Conservation (phyloP, 179 eudicot species). For the Heliamphora ciliata region DNA sequence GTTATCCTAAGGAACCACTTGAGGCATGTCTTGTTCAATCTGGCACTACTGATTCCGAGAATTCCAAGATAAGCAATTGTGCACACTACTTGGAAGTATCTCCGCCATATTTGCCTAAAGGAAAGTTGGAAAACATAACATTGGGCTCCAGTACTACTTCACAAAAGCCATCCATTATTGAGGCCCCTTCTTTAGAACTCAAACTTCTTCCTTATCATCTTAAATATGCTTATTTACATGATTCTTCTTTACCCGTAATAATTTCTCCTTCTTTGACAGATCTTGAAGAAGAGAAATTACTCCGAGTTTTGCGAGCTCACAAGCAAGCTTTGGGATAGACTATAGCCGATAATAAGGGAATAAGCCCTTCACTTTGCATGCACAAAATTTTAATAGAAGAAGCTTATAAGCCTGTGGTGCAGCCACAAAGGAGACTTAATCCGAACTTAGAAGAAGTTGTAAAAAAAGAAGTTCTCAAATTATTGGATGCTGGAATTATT, state of each 20-base stretch:
- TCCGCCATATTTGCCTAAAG: not conserved
- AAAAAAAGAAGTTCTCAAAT: conserved; percentile 1
- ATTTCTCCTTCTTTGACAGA: not conserved
- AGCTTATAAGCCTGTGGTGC: not conserved
- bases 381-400: conserved; percentile 3
- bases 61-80: too few relatives aligned
- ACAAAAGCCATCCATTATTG: not conserved
- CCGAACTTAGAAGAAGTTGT: conserved; percentile 14
- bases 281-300: not conserved
- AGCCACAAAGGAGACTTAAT: not conserved
- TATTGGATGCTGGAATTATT: not conserved
- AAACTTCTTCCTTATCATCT: not conserved
- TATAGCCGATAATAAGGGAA: not conserved
- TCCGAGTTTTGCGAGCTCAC: not conserved
- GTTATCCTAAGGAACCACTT: not conserved
- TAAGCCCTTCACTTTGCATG: conserved; percentile 5
- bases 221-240: not conserved
- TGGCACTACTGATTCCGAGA: too few relatives aligned
- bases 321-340: conserved; percentile 3
- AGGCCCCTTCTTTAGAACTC: not conserved
- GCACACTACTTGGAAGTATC: too few relatives aligned
- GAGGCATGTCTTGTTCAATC: too few relatives aligned
- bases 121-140: too few relatives aligned
- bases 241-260: not conserved
- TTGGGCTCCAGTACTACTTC: too few relatives aligned